Evolutionary conservation across 2,329 filamentous ascomycete species (phyloP), one percentile per base, ranked within the genome.

Genomic region (Pochonia chlamydosporia): DNA sequence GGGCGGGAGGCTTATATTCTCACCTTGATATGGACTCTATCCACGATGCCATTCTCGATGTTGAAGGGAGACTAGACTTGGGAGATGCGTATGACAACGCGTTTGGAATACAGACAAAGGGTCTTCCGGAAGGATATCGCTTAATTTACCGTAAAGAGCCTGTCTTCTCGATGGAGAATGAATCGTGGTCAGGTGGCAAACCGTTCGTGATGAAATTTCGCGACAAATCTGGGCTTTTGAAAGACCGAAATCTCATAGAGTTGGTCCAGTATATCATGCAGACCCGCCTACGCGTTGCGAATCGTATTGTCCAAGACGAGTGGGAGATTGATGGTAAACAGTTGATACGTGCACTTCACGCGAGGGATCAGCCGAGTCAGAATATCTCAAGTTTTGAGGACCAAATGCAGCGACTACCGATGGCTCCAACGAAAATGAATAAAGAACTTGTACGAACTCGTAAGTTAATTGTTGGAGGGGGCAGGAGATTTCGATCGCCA

Each of bases 391-490:
- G 56, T 48, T 20, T 54, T 59, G 58, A 63, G 26, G 64, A 69
- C 31, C 68, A 70, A 24, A 49, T 73, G 25, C 56, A 65, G 8
- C 64, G 66, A 23, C 55, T 74, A 16, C 70, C 72, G 4, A 67
- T 72, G 56, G 63, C 59, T 3, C 64, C 66, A 9, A 72, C 69
- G 14, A 63, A 62, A 42, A 60, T 71, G 42, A 72, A 75, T 45
- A 66, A 67, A 30, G 73, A 77, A 46, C 63, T 78, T n/a, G 62
- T 75, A 16, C 63, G 69, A 42, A 67, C 70, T 23, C 74, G 73
- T 77, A 63, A 46, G 49, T 35, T 20, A 5, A 25, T 9, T 25
- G 10, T 33, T 16, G 26, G 23, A 37, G 14, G 10, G 13, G 13
- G 14, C n/a, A n/a, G 40, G 14, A 54, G 68, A 1, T 5, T 14